Evolutionary conservation across 768 basidiomycete genomes (phyloP).

Genomic region (Gloeophyllum trabeum): DNA sequence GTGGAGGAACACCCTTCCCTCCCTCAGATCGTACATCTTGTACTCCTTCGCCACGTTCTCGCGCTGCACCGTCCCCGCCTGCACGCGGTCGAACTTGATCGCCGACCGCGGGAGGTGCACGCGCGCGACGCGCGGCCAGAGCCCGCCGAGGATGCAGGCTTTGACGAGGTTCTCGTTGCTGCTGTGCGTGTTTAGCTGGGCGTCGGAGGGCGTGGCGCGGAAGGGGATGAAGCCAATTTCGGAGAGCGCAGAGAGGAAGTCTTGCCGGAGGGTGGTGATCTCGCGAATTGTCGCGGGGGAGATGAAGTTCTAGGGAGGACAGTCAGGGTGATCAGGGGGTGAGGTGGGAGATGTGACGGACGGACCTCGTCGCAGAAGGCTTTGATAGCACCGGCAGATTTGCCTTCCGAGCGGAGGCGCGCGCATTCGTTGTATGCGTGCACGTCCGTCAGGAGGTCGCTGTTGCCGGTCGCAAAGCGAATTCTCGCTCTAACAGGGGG

Average conservation of each 20-base stretch:
- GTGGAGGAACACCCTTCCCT: slow-evolving; percentile 67
- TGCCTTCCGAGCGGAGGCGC: slow-evolving; percentile 36
- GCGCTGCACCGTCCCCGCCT: slow-evolving; percentile 73
- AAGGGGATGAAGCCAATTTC: slow-evolving; percentile 60
- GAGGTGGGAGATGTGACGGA: slow-evolving; percentile 4
- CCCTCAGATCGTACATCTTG: slow-evolving; percentile 63
- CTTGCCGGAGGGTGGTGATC: slow-evolving; percentile 63
- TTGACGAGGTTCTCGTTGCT: slow-evolving; percentile 69
- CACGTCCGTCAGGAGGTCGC: slow-evolving; percentile 79
- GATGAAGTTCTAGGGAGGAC: slow-evolving; percentile 86
- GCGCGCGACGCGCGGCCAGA: slow-evolving; percentile 77
- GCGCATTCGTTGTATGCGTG: slow-evolving; percentile 62
- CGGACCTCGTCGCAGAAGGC: slow-evolving; percentile 65
- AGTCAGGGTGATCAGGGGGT: neutral
- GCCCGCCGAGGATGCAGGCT: slow-evolving; percentile 72
- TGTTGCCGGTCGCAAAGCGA: slow-evolving; percentile 58
- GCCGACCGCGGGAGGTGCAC: slow-evolving; percentile 63
- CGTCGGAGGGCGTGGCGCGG: slow-evolving; percentile 29
- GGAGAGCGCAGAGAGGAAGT: slow-evolving; percentile 61
- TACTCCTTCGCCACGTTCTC: slow-evolving; percentile 81
- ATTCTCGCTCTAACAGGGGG: slow-evolving; percentile 46
- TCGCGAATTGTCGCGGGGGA: slow-evolving; percentile 64
- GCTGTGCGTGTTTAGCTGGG: slow-evolving; percentile 53
- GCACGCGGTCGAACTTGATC: slow-evolving; percentile 78
- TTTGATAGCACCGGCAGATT: slow-evolving; percentile 31